Evolutionary conservation across 1,284 basidiomycete species (phyloP).

Genomic region (Tetrapyrgos nigripes): DNA sequence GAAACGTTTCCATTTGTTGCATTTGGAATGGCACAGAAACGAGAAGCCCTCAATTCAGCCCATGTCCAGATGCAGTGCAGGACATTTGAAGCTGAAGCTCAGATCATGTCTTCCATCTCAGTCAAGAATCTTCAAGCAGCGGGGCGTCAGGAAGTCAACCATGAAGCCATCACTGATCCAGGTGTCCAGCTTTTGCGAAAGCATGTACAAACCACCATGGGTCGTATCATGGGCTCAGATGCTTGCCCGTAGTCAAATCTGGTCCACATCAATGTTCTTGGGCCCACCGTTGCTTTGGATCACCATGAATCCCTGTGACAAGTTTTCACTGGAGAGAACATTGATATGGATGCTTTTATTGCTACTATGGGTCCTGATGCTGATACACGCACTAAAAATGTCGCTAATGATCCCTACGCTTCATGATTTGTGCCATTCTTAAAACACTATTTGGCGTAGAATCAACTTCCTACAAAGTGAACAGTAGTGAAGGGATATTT

Average conservation of each 20-base stretch:
- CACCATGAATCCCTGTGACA: slow-evolving; percentile 43
- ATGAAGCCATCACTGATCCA: slow-evolving; percentile 5
- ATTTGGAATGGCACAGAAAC: slow-evolving; percentile 21
- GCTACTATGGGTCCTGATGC: slow-evolving; percentile 31
- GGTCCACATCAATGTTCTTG: slow-evolving; percentile 19
- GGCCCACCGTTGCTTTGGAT: slow-evolving; percentile 33
- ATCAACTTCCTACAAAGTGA: slow-evolving; percentile 21
- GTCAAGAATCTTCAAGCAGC: slow-evolving; percentile 21
- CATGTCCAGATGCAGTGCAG: slow-evolving; percentile 18
- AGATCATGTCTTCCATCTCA: slow-evolving; percentile 14
- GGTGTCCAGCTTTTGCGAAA: slow-evolving; percentile 10
- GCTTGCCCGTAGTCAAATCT: slow-evolving; percentile 24
- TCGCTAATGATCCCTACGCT: slow-evolving; percentile 46
- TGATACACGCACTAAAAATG: slow-evolving; percentile 31
- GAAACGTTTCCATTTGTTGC: slow-evolving; percentile 21
- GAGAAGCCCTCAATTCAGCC: slow-evolving; percentile 19
- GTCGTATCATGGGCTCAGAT: slow-evolving; percentile 27
- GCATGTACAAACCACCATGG: slow-evolving; percentile 19
- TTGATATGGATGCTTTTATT: slow-evolving; percentile 42
- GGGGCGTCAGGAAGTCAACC: slow-evolving; percentile 19
- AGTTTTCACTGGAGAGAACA: slow-evolving; percentile 42
- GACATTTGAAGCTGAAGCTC: slow-evolving; percentile 22
- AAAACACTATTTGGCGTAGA: slow-evolving; percentile 40
- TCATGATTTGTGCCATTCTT: slow-evolving; percentile 38
- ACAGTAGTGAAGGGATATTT: slow-evolving; percentile 4